Evolutionary conservation across 2,329 filamentous ascomycete genomes (phyloP), one percentile per base, ranked within the genome.

Genomic region (Neophaeococcomyces mojaviensis): DNA sequence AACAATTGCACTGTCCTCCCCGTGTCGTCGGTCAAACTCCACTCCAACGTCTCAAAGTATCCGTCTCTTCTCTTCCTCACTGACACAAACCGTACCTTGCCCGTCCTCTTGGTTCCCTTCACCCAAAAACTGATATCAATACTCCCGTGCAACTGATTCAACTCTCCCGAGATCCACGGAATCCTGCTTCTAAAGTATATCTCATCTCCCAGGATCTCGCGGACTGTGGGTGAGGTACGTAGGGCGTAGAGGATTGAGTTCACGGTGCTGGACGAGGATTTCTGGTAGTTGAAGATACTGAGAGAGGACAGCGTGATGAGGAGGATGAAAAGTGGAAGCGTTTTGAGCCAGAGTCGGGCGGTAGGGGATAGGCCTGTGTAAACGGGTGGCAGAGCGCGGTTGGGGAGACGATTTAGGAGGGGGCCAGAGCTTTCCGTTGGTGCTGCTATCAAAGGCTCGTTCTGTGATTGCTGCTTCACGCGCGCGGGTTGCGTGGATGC

Each of bases 221-320:
- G 81, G 37, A 88, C 92, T 49, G 73, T 69, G 2, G 78, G 70
- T 47, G 84, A 88, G 2, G 86, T 94, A 53, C 92, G 86, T 53
- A 98, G 77, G 1, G 90, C 86, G 73, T 97, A 98, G 22, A 98
- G 78, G 3, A 88, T 92, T 46, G 85, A 87, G 46, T 81, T 81
- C n/a, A 96, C 86, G 24, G 90, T 78, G 45, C 85, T 86, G 20
- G 82, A 88, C n/a, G 86, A 88, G 47, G 82, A 80, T 67, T 96
- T 96, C 66, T 98, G 90, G 78, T 98, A 97, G 77, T 98, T 98
- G 84, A 98, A 97, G 67, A 98, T 96, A 56, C 84, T 87, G 49
- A 94, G 70, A 55, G 82, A 82, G 55, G 82, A 84, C 46, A 76
- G 73, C 39, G 78, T 77, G 57, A 95, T 79, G 52, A 87, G 71